phyloP scores from a whole-genome alignment of 2,329 filamentous ascomycete genomes.

The Penicillium sp. region DNA sequence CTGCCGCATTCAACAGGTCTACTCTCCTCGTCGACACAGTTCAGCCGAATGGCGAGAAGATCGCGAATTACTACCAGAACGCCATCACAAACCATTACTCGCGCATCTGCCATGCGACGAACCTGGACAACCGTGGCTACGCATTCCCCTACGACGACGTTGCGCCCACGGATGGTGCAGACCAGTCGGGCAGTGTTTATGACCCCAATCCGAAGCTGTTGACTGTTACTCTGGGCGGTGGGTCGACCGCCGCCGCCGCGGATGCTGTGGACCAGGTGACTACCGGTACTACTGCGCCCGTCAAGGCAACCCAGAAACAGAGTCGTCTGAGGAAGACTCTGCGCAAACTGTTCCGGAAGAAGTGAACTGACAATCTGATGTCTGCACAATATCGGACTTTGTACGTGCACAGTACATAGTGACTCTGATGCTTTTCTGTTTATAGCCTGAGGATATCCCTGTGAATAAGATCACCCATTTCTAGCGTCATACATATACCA shows the following conservation, averaged over 20 bases:
- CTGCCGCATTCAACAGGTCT: constrained; percentile 72
- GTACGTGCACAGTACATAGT: neutral
- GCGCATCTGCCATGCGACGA: constrained; percentile 61
- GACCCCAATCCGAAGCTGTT: constrained; percentile 56
- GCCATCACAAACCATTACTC: constrained; percentile 65
- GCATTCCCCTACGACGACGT: constrained; percentile 73
- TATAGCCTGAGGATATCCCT: neutral
- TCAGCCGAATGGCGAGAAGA: constrained; percentile 54
- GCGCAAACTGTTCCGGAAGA: constrained; percentile 11
- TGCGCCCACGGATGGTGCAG: constrained; percentile 50
- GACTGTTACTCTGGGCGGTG: constrained; percentile 57
- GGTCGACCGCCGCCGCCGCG: too few species aligned
- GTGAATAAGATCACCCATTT: neutral
- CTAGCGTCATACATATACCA: neutral
- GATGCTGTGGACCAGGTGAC: neutral
- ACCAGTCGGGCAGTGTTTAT: constrained; percentile 63
- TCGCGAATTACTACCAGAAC: constrained; percentile 54
- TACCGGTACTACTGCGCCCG: neutral
- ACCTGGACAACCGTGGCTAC: constrained; percentile 62
- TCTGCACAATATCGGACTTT: neutral
- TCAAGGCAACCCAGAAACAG: constrained; percentile 2
- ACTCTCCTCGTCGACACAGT: constrained; percentile 58
- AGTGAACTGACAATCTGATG: neutral
- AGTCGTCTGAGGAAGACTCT: constrained; percentile 9
- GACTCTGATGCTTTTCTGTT: neutral